Conservation (phyloP, 1,284 basidiomycete genomes). For the Inonotus obliquus region DNA sequence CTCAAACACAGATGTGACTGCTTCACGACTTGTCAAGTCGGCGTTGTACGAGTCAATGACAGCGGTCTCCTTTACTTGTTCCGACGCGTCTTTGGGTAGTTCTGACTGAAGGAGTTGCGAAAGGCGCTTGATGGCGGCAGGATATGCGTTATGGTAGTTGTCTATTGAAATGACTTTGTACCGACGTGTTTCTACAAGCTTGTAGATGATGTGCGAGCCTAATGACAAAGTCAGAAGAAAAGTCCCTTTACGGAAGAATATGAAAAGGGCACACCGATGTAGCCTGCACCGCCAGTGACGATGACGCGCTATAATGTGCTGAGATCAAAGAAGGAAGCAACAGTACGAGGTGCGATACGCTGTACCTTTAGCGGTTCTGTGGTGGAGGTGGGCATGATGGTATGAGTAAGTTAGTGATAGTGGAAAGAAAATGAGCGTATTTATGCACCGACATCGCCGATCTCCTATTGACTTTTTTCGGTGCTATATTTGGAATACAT, state of each 20-base stretch:
- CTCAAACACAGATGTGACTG: constrained; percentile 76
- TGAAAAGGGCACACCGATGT: constrained; percentile 57
- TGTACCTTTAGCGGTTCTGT: constrained; percentile 15
- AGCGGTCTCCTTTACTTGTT: constrained; percentile 59
- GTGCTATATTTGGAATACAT: too few species aligned
- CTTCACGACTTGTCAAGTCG: constrained; percentile 71
- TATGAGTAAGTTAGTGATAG: background rate
- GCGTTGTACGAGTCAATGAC: constrained; percentile 66
- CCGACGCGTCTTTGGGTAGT: constrained; percentile 60
- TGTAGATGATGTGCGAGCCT: constrained; percentile 90
- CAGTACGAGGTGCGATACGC: background rate
- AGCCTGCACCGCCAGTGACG: constrained; percentile 81
- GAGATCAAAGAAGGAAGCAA: background rate
- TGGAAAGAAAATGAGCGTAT: background rate
- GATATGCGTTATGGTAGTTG: constrained; percentile 89
- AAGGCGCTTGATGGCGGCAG: constrained; percentile 67
- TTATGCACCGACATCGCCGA: background rate
- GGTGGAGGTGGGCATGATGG: constrained; percentile 7
- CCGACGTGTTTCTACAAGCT: constrained; percentile 79
- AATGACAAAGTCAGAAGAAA: constrained; percentile 20
- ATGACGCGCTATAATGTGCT: constrained; percentile 54
- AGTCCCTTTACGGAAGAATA: constrained; percentile 4
- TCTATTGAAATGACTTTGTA: constrained; percentile 93
- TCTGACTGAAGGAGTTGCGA: constrained; percentile 73
- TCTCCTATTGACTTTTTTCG: background rate